Evolutionary conservation across 225 moss, liverwort and hornwort genomes (phyloP), one percentile per base, ranked within the genome.

Genomic region (Pseudisothecium myosuroides): DNA sequence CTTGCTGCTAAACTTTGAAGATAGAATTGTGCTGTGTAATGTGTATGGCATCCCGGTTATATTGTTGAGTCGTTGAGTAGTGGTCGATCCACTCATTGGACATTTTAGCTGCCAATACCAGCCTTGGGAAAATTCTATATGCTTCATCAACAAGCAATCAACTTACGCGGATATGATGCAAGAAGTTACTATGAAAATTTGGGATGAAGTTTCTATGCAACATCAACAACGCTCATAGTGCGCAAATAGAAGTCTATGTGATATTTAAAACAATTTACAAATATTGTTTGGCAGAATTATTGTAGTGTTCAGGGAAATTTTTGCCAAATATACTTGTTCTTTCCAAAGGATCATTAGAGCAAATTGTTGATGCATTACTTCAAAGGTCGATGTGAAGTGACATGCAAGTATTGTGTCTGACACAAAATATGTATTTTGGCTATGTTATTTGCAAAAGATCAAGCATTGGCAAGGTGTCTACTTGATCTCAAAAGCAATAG

Each of bases 231-330:
- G 52, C 4, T 68, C 13, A 22, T n/a, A 22, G 4, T 68, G 22
- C 0, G 0, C 12, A 4, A 12, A 22, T 68, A 1, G 3, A n/a
- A 68, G 22, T 23, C 22, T 12, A 12, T 0, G 2, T n/a, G 68
- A n/a, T 23, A 22, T 12, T n/a, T 0, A 0, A 68, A 68, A n/a
- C 4, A 0, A 39, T 68, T 68, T 68, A n/a, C 7, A 62, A 29
- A 23, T 4, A 68, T 23, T 68, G 7, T 13, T 68, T n/a, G 12
- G 21, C 2, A 5, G 4, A n/a, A 22, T 12, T n/a, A n/a, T 4
- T 2, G 1, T 6, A 21, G 4, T 37, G 37, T 37, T 37, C 20
- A 2, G 22, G 2, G 66, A 3, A 3, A 19, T 37, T 67, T n/a
- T 2, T 7, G 2, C 4, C n/a, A 67, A 67, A n/a, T n/a, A 67